These are phyloP conservation scores for Salix brachista DNA, from an alignment of 345 rosid genomes.

Conservation along the genomic window DNA sequence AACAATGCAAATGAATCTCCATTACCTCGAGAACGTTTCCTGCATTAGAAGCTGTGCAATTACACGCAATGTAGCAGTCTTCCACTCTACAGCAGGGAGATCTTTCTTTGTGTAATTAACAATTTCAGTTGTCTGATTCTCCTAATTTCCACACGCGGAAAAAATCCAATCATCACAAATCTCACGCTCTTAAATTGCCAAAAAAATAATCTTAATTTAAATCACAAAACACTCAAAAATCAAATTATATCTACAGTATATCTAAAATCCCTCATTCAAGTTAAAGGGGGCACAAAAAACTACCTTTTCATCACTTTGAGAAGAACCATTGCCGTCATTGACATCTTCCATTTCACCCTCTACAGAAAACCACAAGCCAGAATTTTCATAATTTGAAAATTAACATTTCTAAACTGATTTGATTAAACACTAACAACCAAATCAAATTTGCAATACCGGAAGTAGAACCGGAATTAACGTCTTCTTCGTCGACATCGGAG, in stretches of 20 bases:
- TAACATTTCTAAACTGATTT: not conserved
- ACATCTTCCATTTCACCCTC: slow-evolving; percentile 41
- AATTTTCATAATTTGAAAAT: not conserved
- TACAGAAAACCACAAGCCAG: slow-evolving; percentile 19
- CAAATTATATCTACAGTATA: not conserved
- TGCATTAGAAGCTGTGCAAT: slow-evolving; percentile 73
- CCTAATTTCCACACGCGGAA: slow-evolving; percentile 6
- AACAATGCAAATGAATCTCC: not conserved
- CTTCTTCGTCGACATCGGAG: slow-evolving; percentile 19
- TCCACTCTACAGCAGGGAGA: slow-evolving; percentile 28
- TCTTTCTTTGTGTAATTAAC: slow-evolving; percentile 18
- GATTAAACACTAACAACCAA: not conserved
- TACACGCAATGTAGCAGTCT: slow-evolving; percentile 46
- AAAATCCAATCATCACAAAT: slow-evolving; percentile 6
- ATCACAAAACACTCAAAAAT: not conserved
- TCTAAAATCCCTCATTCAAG: not conserved
- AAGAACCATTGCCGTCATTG: slow-evolving; percentile 23
- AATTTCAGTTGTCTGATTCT: slow-evolving; percentile 15
- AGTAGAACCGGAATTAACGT: slow-evolving; percentile 17
- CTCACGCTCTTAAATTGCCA: not conserved
- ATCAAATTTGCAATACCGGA: slow-evolving; percentile 36
- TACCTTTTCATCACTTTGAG: slow-evolving; percentile 43
- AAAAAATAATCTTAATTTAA: not conserved
- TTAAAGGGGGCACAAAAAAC: not conserved
- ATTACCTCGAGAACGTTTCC: slow-evolving; percentile 86